These are phyloP conservation scores for Xylaria sp. DNA, from an alignment of 2,329 filamentous ascomycete genomes.

Conservation along the genomic window DNA sequence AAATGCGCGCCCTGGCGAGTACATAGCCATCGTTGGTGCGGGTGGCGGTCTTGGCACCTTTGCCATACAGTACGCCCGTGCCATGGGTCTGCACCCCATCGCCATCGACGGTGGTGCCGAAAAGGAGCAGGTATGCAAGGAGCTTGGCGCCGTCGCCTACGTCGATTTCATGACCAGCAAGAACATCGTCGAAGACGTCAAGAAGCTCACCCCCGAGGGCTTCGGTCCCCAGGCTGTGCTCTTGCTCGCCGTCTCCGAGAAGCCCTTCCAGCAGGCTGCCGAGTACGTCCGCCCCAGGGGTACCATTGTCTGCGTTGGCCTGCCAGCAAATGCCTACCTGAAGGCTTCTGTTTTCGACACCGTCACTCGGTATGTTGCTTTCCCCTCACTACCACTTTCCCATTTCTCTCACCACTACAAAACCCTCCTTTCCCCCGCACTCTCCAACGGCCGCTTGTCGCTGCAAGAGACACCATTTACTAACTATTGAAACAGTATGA, in stretches of 20 bases:
- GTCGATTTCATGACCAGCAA: slow-evolving; percentile 83
- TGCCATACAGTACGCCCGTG: slow-evolving; percentile 87
- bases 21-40: slow-evolving; percentile 85
- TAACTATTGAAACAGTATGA: slow-evolving; percentile 70
- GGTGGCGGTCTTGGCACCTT: slow-evolving; percentile 82
- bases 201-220: slow-evolving; percentile 81
- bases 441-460: background rate
- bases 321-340: slow-evolving; percentile 83
- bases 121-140: slow-evolving; percentile 76
- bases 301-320: slow-evolving; percentile 86
- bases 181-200: slow-evolving; percentile 86
- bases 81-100: slow-evolving; percentile 85
- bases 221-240: slow-evolving; percentile 89
- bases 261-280: slow-evolving; percentile 94
- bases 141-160: slow-evolving; percentile 77
- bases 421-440: background rate
- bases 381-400: background rate
- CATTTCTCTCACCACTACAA: background rate
- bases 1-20: slow-evolving; percentile 77
- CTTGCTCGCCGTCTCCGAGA: slow-evolving; percentile 86
- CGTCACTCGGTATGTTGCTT: slow-evolving; percentile 65
- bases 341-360: slow-evolving; percentile 89
- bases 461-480: slow-evolving; percentile 6
- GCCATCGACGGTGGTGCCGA: slow-evolving; percentile 87
- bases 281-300: slow-evolving; percentile 87